phyloP scores from a whole-genome alignment of 495 filamentous ascomycete species.

The Podospora anserina region DNA sequence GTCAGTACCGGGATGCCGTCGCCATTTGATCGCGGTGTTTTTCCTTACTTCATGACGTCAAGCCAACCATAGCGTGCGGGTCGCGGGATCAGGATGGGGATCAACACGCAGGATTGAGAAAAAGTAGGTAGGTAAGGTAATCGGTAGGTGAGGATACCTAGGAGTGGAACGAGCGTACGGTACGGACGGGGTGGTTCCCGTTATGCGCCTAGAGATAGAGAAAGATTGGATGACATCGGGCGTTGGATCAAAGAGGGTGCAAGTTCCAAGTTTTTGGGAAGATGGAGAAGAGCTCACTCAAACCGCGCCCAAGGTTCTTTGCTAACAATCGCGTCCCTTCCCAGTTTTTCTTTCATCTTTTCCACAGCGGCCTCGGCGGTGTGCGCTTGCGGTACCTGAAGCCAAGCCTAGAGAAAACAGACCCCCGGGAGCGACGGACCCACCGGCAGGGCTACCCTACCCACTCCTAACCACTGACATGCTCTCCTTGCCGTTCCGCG shows the following conservation, averaged over 20 bases:
- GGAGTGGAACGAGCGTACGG: not conserved
- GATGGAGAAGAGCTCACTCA: not conserved
- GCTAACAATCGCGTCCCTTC: not conserved
- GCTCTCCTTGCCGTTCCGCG: not conserved
- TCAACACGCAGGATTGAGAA: not conserved
- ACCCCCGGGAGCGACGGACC: conserved; percentile 1
- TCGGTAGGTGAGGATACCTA: not conserved
- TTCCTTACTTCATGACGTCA: conserved; percentile 39
- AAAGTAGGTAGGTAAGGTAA: too few relatives aligned
- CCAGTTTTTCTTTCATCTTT: not conserved
- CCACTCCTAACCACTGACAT: not conserved
- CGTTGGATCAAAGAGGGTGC: conserved; percentile 1
- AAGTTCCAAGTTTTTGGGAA: conserved; percentile 9
- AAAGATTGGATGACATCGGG: not conserved
- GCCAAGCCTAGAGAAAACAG: not conserved
- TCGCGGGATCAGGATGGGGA: not conserved
- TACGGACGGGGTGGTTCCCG: not conserved
- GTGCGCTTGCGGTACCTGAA: not conserved
- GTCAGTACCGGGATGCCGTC: conserved; percentile 17
- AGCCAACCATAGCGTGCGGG: conserved; percentile 15
- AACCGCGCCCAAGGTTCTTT: not conserved
- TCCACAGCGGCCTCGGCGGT: not conserved
- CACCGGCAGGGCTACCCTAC: conserved; percentile 1
- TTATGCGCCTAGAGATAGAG: conserved; percentile 1
- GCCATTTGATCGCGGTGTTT: not conserved